phyloP scores from a whole-genome alignment of 2,329 filamentous ascomycete species.

The Colletotrichum sp. region DNA sequence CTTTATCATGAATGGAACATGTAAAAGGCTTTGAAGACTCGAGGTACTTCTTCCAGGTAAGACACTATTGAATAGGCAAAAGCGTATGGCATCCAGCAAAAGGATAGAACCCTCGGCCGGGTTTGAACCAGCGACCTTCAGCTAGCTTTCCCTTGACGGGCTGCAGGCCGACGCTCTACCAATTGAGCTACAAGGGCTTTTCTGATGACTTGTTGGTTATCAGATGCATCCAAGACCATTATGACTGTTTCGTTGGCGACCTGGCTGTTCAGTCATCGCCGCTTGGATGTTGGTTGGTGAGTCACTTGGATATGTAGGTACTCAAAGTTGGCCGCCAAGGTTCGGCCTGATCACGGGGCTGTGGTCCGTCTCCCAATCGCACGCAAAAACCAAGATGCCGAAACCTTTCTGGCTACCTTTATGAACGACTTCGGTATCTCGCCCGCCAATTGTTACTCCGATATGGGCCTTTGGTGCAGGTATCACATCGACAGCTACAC shows the following conservation, averaged over 20 bases:
- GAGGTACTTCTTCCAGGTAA: not conserved
- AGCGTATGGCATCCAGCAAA: not conserved
- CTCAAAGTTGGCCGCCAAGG: not conserved
- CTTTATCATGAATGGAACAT: not conserved
- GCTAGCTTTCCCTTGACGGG: not conserved
- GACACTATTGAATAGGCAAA: not conserved
- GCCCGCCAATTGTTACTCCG: not conserved
- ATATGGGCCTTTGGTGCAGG: not conserved
- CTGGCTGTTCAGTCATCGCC: not conserved
- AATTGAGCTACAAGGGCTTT: not conserved
- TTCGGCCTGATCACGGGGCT: not conserved
- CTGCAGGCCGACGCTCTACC: not conserved
- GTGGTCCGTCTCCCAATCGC: not conserved
- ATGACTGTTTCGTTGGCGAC: not conserved
- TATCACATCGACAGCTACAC: not conserved
- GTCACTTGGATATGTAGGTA: not conserved
- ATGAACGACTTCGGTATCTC: not conserved
- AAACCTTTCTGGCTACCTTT: not conserved
- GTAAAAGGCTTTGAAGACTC: not conserved
- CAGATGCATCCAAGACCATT: not conserved
- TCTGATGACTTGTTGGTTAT: not conserved
- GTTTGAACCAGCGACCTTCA: not conserved
- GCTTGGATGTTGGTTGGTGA: not conserved
- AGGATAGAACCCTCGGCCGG: not conserved
- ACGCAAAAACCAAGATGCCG: not conserved